phyloP scores from a whole-genome alignment of 345 rosid genomes.

The Melastoma malabathricum region DNA sequence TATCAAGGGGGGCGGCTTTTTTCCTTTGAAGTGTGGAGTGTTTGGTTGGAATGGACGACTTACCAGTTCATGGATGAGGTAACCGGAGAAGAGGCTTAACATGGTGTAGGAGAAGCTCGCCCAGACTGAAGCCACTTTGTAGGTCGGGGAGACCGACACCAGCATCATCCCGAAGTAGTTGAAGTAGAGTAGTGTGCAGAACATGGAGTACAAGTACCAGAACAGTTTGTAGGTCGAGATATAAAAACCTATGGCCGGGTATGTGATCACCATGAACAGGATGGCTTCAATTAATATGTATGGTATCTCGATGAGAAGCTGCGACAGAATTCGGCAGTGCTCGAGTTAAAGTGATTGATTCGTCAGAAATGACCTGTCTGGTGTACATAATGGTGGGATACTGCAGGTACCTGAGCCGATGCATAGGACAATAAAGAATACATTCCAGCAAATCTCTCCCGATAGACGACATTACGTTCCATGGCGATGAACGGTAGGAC shows the following conservation, averaged over 20 bases:
- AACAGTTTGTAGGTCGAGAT: slow-evolving; percentile 25
- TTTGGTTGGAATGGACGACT: slow-evolving; percentile 1
- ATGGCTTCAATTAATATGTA: slow-evolving; percentile 24
- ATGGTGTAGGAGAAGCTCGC: slow-evolving; percentile 18
- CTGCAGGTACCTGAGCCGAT: slow-evolving; percentile 34
- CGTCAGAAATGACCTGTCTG: too few relatives aligned
- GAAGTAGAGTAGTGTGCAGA: slow-evolving; percentile 27
- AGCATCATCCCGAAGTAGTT: slow-evolving; percentile 39
- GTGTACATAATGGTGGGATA: not conserved
- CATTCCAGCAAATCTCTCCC: slow-evolving; percentile 53
- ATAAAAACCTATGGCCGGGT: slow-evolving; percentile 22
- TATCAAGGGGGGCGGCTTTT: not conserved
- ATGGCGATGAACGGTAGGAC: slow-evolving; percentile 30
- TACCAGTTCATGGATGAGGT: slow-evolving; percentile 35
- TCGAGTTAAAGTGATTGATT: too few relatives aligned
- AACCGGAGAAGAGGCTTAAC: slow-evolving; percentile 29
- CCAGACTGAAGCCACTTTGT: slow-evolving; percentile 20
- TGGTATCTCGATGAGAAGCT: slow-evolving; percentile 34
- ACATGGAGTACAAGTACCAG: slow-evolving; percentile 32
- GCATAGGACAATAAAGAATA: slow-evolving; percentile 52
- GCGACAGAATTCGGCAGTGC: not conserved
- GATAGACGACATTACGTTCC: slow-evolving; percentile 31
- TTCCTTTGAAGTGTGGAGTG: not conserved
- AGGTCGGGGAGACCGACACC: slow-evolving; percentile 25
- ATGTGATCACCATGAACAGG: slow-evolving; percentile 22